Percentiles rank a stretch among this genome's conserved stretches.
Evolutionary conservation across 257 asterid species (phyloP).

Genomic region (Linaria vulgaris): DNA sequence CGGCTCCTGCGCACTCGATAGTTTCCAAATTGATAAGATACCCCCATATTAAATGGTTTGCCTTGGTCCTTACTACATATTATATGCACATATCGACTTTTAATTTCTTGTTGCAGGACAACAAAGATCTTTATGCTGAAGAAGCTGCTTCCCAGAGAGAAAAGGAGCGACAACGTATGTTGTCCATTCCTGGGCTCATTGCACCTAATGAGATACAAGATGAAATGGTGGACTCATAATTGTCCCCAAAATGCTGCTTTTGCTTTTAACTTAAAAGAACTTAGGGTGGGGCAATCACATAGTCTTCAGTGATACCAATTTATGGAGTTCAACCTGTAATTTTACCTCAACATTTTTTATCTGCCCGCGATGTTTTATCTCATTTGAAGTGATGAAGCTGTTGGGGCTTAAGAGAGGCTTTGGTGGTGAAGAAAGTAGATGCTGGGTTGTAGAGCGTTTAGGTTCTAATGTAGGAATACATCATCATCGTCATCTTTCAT

Average conservation of each 20-base stretch:
- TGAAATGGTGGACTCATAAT: slow-evolving; percentile 82
- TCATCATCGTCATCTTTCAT: slow-evolving; percentile 14
- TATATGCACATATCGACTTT: slow-evolving; percentile 5
- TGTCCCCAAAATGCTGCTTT: slow-evolving; percentile 25
- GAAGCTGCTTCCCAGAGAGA: slow-evolving; percentile 92
- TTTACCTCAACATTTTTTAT: slow-evolving; percentile 25
- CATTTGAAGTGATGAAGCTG: slow-evolving; percentile 35
- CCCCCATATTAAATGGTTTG: not conserved
- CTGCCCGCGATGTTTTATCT: slow-evolving; percentile 23
- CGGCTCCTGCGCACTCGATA: too few relatives aligned
- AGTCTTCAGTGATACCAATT: slow-evolving; percentile 19
- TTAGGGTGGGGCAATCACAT: slow-evolving; percentile 30
- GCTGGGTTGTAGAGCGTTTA: slow-evolving; percentile 53
- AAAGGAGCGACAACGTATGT: slow-evolving; percentile 79
- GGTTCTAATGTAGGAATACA: slow-evolving; percentile 54
- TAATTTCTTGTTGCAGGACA: slow-evolving; percentile 52
- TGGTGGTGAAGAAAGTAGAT: slow-evolving; percentile 36
- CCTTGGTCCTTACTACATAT: not conserved
- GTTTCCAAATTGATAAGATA: not conserved
- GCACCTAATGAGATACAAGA: slow-evolving; percentile 93
- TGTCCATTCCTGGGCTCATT: slow-evolving; percentile 82
- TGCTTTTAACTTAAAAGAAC: slow-evolving; percentile 14
- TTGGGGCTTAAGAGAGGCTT: slow-evolving; percentile 32
- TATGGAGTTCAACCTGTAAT: slow-evolving; percentile 28
- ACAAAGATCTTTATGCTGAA: slow-evolving; percentile 93